A percentile compares a stretch with the other conserved stretches of the same genome.
These are phyloP conservation scores for Fistulinella staudtii DNA, from an alignment of 1,284 basidiomycete species.

Conservation along the genomic window DNA sequence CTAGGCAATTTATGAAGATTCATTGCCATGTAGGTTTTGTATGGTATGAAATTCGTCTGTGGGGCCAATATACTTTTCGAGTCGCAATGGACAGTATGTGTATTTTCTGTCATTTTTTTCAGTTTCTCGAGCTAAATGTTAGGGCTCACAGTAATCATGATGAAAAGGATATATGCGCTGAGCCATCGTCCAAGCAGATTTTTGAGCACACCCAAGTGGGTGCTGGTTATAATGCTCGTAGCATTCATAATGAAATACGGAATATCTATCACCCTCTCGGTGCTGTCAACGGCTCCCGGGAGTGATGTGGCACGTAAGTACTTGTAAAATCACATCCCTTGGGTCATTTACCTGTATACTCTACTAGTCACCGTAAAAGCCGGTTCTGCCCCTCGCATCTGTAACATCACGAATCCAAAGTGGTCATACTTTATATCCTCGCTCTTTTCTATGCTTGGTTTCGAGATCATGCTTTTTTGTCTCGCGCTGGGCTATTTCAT, in stretches of 20 bases:
- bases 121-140: not conserved
- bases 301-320: conserved; percentile 8
- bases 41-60: conserved; percentile 14
- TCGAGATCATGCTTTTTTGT: conserved; percentile 15
- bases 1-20: not conserved
- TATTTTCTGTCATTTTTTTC: not conserved
- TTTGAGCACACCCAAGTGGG: conserved; percentile 6
- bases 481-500: conserved; percentile 13
- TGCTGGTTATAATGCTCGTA: conserved; percentile 7
- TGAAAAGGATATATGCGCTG: conserved; percentile 15
- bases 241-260: conserved; percentile 11
- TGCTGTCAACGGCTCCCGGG: conserved; percentile 11
- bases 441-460: conserved; percentile 5
- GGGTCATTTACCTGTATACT: too few species aligned
- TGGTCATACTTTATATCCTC: not conserved
- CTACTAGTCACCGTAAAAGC: not conserved
- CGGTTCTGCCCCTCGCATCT: not conserved
- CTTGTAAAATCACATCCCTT: not conserved
- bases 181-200: conserved; percentile 4
- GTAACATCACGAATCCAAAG: conserved; percentile 1
- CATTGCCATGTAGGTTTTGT: conserved; percentile 11
- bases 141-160: conserved; percentile 19
- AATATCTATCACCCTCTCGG: conserved; percentile 3
- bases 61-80: conserved; percentile 12
- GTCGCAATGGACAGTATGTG: conserved; percentile 20